A percentile compares a stretch with the other conserved stretches of the same genome.
These are phyloP conservation scores for Wickerhamiella brachini DNA, from an alignment of 805 yeast species.

Conservation along the genomic window DNA sequence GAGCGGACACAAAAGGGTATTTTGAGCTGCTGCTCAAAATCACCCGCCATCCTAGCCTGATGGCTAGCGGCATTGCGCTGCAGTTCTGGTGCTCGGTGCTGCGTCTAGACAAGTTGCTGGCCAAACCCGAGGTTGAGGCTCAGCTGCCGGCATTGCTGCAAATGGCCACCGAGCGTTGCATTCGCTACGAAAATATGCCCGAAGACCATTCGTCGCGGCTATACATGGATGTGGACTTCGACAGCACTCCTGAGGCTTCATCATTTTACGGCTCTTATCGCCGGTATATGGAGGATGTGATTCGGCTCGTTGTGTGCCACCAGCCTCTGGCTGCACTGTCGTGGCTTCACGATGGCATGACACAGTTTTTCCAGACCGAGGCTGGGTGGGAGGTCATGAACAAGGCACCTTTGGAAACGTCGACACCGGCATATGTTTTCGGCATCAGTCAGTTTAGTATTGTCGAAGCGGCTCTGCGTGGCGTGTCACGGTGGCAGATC, in stretches of 20 bases:
- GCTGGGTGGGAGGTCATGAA: conserved; percentile 53
- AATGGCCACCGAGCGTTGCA: conserved; percentile 60
- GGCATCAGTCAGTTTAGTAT: conserved; percentile 75
- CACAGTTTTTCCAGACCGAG: conserved; percentile 49
- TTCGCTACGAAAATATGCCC: conserved; percentile 56
- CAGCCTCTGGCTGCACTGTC: conserved; percentile 66
- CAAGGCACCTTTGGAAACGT: conserved; percentile 18
- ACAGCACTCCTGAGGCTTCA: conserved; percentile 64
- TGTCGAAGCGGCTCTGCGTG: conserved; percentile 81
- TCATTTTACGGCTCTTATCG: conserved; percentile 69
- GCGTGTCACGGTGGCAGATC: conserved; percentile 87
- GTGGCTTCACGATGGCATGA: conserved; percentile 69
- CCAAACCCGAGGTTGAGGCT: conserved; percentile 29
- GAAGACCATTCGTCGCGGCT: conserved; percentile 51
- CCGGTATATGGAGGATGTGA: conserved; percentile 79
- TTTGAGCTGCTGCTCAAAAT: conserved; percentile 65
- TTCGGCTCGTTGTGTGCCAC: conserved; percentile 75
- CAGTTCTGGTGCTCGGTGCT: conserved; percentile 91
- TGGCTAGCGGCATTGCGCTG: conserved; percentile 79
- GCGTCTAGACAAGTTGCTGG: conserved; percentile 54
- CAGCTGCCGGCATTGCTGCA: conserved; percentile 58
- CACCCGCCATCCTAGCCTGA: conserved; percentile 69
- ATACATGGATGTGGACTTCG: conserved; percentile 76
- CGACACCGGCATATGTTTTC: conserved; percentile 44
- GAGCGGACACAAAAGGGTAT: conserved; percentile 53